These are phyloP conservation scores for Noccaea caerulescens DNA, from an alignment of 345 rosid genomes.

Conservation along the genomic window DNA sequence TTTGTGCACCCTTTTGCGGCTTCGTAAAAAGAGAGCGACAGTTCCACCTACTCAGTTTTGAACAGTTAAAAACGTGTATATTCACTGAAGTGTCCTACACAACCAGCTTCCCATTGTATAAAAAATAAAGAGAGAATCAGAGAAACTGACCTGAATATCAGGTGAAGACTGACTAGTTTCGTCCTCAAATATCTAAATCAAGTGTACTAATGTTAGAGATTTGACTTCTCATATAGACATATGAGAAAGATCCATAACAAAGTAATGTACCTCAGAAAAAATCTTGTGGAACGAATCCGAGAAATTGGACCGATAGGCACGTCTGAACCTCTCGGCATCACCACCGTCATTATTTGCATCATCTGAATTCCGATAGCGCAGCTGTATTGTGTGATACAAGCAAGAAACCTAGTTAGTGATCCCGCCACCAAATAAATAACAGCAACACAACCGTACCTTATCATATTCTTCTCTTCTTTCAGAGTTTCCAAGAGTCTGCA, in stretches of 20 bases:
- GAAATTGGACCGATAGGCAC: conserved; percentile 62
- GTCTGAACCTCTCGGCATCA: conserved; percentile 58
- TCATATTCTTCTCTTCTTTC: conserved; percentile 78
- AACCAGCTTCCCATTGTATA: conserved; percentile 31
- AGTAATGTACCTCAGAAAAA: conserved; percentile 77
- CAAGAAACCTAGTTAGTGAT: conserved; percentile 15
- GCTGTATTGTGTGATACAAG: conserved; percentile 43
- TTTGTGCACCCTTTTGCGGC: conserved; percentile 89
- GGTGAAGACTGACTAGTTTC: conserved; percentile 55
- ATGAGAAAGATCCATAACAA: conserved; percentile 9
- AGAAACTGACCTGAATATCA: conserved; percentile 66
- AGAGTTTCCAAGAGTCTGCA: conserved; percentile 69
- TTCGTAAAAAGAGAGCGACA: conserved; percentile 78
- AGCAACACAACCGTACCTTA: conserved; percentile 44
- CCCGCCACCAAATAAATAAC: conserved; percentile 10
- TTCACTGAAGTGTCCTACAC: conserved; percentile 21
- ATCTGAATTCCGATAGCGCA: conserved; percentile 49
- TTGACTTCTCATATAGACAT: conserved; percentile 24
- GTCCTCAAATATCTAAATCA: conserved; percentile 73
- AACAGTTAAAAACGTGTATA: conserved; percentile 22
- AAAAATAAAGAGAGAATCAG: conserved; percentile 20
- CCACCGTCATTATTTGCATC: conserved; percentile 57
- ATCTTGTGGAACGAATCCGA: conserved; percentile 85
- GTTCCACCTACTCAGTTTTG: conserved; percentile 59
- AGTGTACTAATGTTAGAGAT: conserved; percentile 36